Evolutionary conservation across 768 basidiomycete species (phyloP), one percentile per base, ranked within the genome.

Genomic region (Sporobolomyces roseus): DNA sequence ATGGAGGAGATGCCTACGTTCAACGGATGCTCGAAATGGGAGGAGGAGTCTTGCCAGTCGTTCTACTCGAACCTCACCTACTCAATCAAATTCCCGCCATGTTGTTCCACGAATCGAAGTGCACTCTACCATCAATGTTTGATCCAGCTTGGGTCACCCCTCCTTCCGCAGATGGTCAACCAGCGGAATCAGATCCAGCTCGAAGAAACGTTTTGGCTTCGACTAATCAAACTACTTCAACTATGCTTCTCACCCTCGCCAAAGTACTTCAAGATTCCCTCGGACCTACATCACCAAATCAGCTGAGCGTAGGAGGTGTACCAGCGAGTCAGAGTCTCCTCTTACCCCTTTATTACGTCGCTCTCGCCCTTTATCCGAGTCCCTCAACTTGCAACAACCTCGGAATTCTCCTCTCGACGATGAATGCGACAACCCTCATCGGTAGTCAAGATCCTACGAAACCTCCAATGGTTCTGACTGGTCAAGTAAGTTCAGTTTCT

Each of bases 321-420:
- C 70, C 72, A 0, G 54, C 67, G 33, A 60, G 58, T 29, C 78
- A 80, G 25, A 79, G 80, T 3, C 70, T 84, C 35, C 75, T 80
- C 51, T 78, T 84, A 13, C 60, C 84, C 50, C 77, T 84, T 55
- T 83, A 84, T 69, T 84, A 84, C 74, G 73, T 83, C 30, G 81
- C 83, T 0, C 76, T 83, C 1, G 79, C 82, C 1, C 77, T 83
- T 41, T 78, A 78, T 66, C 82, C 82, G 7, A 79, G 80, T 17
- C 79, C 83, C 2, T 81, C 81, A 33, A 81, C 81, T 29, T 80
- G 81, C 76, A 84, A 84, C 70, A 83, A 84, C 63, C 80, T 83
- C 35, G 83, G 83, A 23, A 83, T 84, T 63, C 74, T 84, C 32
- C 72, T 84, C 13, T 81, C 82, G 23, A 75, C 79, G 5, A 73